Conservation (phyloP, 2,329 filamentous ascomycete genomes). For the Pseudocercospora ulei region DNA sequence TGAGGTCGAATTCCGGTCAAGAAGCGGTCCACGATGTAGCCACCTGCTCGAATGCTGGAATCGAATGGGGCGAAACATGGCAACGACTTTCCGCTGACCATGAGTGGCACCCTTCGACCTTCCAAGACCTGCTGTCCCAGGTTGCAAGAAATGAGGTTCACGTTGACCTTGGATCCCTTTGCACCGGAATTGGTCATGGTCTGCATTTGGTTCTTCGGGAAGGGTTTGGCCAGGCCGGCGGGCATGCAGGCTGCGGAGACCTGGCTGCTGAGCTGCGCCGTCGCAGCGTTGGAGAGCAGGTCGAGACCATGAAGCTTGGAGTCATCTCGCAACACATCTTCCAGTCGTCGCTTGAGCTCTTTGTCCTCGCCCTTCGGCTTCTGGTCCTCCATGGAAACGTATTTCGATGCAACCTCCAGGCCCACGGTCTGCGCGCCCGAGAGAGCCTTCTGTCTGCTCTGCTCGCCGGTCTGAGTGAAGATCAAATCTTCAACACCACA, state of each 20-base stretch:
- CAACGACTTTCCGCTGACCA: conserved; percentile 94
- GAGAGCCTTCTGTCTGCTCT: conserved; percentile 58
- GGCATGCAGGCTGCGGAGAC: conserved; percentile 76
- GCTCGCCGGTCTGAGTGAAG: conserved; percentile 70
- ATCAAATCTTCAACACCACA: conserved; percentile 95
- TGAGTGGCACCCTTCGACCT: conserved; percentile 84
- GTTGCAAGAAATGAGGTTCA: conserved; percentile 95
- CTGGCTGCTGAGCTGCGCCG: conserved; percentile 60
- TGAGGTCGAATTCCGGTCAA: conserved; percentile 94
- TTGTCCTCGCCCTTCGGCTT: conserved; percentile 55
- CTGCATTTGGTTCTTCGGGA: conserved; percentile 98
- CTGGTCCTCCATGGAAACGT: conserved; percentile 68
- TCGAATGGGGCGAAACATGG: conserved; percentile 92
- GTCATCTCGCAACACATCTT: conserved; percentile 84
- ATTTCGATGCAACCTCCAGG: conserved; percentile 69
- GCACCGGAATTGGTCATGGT: conserved; percentile 95
- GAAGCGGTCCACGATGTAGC: conserved; percentile 91
- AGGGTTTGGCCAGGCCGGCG: conserved; percentile 72
- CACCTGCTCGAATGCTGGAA: conserved; percentile 76
- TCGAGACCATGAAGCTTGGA: conserved; percentile 86
- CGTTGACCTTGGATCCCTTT: conserved; percentile 87
- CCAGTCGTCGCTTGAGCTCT: conserved; percentile 66
- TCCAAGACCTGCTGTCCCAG: conserved; percentile 93
- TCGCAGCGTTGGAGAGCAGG: conserved; percentile 66
- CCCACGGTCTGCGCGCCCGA: conserved; percentile 59